Evolutionary conservation across 306 rosid species (phyloP).

Genomic region (Vigna angularis): DNA sequence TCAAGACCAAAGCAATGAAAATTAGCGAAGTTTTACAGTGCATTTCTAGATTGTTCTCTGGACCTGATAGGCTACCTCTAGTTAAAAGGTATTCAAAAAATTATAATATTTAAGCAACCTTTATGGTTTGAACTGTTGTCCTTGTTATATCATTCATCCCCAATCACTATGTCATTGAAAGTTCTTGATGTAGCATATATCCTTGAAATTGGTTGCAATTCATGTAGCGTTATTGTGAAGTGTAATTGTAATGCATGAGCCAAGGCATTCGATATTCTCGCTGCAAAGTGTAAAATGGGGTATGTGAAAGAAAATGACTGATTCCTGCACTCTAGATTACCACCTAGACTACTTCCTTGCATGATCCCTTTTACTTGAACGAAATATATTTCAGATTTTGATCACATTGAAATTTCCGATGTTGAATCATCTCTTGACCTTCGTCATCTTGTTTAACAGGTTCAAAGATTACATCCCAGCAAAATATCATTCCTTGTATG

Average conservation of each 20-base stretch:
- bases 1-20: conserved; percentile 86
- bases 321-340: conserved; percentile 16
- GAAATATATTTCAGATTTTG: conserved; percentile 7
- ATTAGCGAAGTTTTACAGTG: conserved; percentile 74
- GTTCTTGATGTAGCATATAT: conserved; percentile 2
- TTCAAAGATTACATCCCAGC: conserved; percentile 88
- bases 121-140: conserved; percentile 32
- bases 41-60: conserved; percentile 77
- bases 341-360: conserved; percentile 22
- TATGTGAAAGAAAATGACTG: conserved; percentile 6
- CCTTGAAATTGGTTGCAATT: conserved; percentile 31
- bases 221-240: conserved; percentile 27
- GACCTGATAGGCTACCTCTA: conserved; percentile 78
- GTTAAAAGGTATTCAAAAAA: conserved; percentile 62
- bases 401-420: conserved; percentile 37
- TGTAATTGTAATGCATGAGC: conserved; percentile 18
- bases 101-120: neutral
- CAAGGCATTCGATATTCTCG: conserved; percentile 18
- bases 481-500: conserved; percentile 82
- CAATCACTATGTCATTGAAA: conserved; percentile 27
- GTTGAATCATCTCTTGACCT: conserved; percentile 34
- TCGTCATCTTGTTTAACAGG: conserved; percentile 56
- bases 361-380: conserved; percentile 25
- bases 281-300: conserved; percentile 17
- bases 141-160: conserved; percentile 33